Evolutionary conservation across 2,329 filamentous ascomycete genomes (phyloP), one percentile per base, ranked within the genome.

Genomic region (Pseudogymnoascus sp.): DNA sequence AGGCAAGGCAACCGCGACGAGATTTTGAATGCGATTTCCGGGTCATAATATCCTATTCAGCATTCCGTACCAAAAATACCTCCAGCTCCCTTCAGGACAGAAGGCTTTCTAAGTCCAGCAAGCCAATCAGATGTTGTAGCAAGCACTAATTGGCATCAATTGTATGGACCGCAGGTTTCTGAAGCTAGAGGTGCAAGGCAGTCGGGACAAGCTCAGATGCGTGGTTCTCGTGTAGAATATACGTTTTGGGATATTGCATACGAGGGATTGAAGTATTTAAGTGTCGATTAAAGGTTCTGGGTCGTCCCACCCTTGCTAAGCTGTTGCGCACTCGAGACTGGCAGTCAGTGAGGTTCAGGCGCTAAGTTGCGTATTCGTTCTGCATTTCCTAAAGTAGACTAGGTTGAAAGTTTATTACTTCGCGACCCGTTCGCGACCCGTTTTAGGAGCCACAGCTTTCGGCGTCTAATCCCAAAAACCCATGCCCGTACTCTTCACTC

Each of bases 21-120:
- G 71, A 74, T 62, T 75, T 75, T 25, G 67, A 73, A 62, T 74
- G 73, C n/a, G 69, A 62, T 43, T 65, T 67, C 60, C 69, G 64
- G 16, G 64, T 31, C 43, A 52, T 52, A 16, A 4, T 28, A 52
- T 28, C 41, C 14, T 16, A 52, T 52, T 11, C n/a, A 6, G 14
- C 11, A 52, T 52, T 16, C 23, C 9, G 4, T n/a, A 45, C 18
- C 5, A 21, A 45, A 25, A 52, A 16, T n/a, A 28, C 7, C 18
- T 12, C 43, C 23, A 16, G 6, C 23, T 28, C 18, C 16, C 23
- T 52, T 52, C 14, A 9, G 16, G 14, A 52, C 16, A 9, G 14
- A 28, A 21, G 43, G 6, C 5, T 16, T 28, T 52, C 43, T 25
- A 31, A 28, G 43, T 1, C 23, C 9, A 16, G 14, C 14, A 12